Evolutionary conservation across 345 rosid species (phyloP).

Genomic region (Salix dunnii): DNA sequence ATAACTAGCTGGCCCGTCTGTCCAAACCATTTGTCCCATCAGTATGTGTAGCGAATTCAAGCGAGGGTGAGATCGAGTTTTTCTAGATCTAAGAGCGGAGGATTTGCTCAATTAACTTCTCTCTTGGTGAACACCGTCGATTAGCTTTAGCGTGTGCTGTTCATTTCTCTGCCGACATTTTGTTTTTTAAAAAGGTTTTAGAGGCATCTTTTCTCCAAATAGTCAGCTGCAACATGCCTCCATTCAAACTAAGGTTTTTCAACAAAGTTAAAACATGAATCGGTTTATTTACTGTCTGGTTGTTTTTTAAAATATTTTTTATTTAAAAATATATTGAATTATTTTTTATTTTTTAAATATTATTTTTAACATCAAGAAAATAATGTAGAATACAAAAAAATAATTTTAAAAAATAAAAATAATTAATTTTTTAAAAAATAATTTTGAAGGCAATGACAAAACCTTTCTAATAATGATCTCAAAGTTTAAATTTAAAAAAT

Average conservation of each 20-base stretch:
- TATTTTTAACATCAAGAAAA: too few species aligned
- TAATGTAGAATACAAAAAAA: too few species aligned
- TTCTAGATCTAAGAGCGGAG: background rate
- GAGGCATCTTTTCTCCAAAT: background rate
- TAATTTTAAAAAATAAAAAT: too few species aligned
- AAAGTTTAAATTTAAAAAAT: too few species aligned
- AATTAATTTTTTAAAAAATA: too few species aligned
- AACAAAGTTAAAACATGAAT: background rate
- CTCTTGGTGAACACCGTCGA: background rate
- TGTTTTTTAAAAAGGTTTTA: background rate
- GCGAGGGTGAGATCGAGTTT: background rate
- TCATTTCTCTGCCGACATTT: background rate
- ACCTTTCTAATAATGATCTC: too few species aligned
- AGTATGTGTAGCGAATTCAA: background rate
- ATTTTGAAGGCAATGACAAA: too few species aligned
- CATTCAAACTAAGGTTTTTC: background rate
- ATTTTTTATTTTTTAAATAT: too few species aligned
- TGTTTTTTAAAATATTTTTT: too few species aligned
- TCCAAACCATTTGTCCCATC: constrained; percentile 1
- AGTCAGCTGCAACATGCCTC: background rate
- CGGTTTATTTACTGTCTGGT: too few species aligned
- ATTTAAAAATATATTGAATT: too few species aligned
- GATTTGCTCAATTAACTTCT: background rate
- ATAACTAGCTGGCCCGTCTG: background rate
- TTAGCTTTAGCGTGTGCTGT: background rate